Evolutionary conservation across 192 early-diverging fungal species (phyloP), one percentile per base, ranked within the genome.

Genomic region (Coemansia umbellata): DNA sequence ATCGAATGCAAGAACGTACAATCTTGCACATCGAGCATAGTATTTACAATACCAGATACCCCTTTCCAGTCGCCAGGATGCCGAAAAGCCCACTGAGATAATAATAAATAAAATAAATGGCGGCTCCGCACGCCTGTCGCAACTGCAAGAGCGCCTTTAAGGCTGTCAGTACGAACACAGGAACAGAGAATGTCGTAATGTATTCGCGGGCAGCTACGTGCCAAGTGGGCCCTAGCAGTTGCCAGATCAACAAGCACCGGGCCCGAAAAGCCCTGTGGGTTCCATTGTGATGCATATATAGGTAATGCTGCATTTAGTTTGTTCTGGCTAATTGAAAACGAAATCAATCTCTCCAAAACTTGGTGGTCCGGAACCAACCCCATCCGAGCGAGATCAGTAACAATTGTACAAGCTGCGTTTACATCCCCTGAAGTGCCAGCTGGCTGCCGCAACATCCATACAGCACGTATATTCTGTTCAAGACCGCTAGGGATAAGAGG

Each of bases 391-490:
- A 61, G 21, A 2, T 24, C 27, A 1, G 15, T 41, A 6, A 68
- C 49, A 8, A 44, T 19, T 1, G 31, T 1, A 22, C 30, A 33
- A 0, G 58, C 58, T 1, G 32, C n/a, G 0, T 4, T 31, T 2
- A 68, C 49, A 15, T 56, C 58, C 5, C 4, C 21, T 27, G 60
- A 61, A 23, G 17, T 41, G 1, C n/a, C 8, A 18, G 2, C 37
- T 7, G 66, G 66, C 21, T 48, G 47, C 6, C 66, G 58, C 18
- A 68, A 58, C 48, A 60, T 68, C 53, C 66, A 60, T 10, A 42
- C 66, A 2, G 66, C 58, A 19, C 44, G 19, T 3, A 60, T 19
- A 11, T 5, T 15, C 3, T 17, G 26, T 0, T 17, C 23, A 9
- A 50, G 24, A 0, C 31, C 28, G 7, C 13, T 5, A 1, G 62